These are phyloP conservation scores for Scheffersomyces stipitis DNA, from an alignment of 805 yeast species.

Conservation along the genomic window DNA sequence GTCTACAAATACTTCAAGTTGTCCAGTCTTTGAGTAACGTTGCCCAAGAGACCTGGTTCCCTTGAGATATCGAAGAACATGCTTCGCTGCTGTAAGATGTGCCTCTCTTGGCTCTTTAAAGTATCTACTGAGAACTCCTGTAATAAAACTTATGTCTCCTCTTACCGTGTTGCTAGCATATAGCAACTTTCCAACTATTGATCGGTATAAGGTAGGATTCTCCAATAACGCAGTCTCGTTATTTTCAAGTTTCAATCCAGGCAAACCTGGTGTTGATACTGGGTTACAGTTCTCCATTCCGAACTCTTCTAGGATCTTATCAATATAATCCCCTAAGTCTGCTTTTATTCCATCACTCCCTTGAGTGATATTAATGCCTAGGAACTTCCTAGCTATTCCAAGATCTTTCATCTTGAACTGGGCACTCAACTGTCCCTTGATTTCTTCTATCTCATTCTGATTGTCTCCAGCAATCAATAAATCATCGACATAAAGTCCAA, in stretches of 20 bases:
- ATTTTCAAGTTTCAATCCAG: background rate
- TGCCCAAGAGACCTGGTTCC: constrained; percentile 7
- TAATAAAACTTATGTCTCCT: background rate
- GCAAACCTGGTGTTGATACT: background rate
- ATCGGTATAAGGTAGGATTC: background rate
- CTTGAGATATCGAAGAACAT: constrained; percentile 9
- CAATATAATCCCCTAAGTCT: background rate
- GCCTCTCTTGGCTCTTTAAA: background rate
- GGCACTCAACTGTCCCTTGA: background rate
- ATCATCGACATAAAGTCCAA: background rate
- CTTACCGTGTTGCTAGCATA: background rate
- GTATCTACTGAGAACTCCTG: background rate
- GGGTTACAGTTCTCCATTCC: background rate
- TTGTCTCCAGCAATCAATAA: background rate
- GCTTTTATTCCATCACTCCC: background rate
- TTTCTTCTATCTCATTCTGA: background rate
- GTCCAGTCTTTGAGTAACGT: background rate
- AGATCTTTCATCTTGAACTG: background rate
- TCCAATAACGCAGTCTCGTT: background rate
- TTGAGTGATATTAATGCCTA: background rate
- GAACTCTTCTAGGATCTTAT: background rate
- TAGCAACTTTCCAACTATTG: background rate
- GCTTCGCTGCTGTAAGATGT: background rate
- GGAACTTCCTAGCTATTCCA: background rate
- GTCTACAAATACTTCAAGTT: constrained; percentile 10